Base-by-base conservation (phyloP, 352 stramenopile genomes). In the Globisporangium polare region DNA sequence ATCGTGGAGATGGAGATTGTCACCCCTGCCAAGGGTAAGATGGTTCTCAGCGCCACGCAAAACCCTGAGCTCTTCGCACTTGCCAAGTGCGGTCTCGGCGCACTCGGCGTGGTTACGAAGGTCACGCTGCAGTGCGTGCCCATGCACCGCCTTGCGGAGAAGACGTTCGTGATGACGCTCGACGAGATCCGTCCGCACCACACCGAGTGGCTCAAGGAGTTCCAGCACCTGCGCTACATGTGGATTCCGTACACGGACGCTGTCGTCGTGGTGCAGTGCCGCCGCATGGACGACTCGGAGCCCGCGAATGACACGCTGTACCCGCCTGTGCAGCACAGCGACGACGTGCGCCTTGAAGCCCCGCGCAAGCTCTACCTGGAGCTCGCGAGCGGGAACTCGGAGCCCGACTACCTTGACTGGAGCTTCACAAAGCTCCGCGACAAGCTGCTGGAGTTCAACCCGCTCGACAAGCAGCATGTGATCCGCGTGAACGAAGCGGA, bases 201-300 rank as follows among this genome's bases (percentile, higher is more conserved):
- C 70, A 72, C 68, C 37, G 64, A 75, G 31, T 92, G 85, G 68
- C 74, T 97, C 1, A 53, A 78, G 20, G 67, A 91, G 59, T 92
- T 88, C 65, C 80, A 94, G 63, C 91, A 97, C 68, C 52, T 97
- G 42, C 78, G 97, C 37, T 99, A 99, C 82, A 99, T 99, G 97
- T 99, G 97, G 97, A 98, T 99, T 63, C 97, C 97, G 12, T 98
- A 99, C 78, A 98, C 93, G 6, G 96, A 99, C 64, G 74, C 82
- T 0, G 85, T 98, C 42, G 90, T 98, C 0, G 93, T 98, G 39
- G 96, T 99, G 20, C 95, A 97, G 43, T 95, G 84, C 39, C 78
- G 89, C 58, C 75, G 68, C 27, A 78, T 83, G 56, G 71, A 75
- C 47, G 71, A 83, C 29, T 68, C 78, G 31, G 76, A 89, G 37